Evolutionary conservation across 768 basidiomycete genomes (phyloP), one percentile per base, ranked within the genome.

Genomic region (Daedaleopsis nitida): DNA sequence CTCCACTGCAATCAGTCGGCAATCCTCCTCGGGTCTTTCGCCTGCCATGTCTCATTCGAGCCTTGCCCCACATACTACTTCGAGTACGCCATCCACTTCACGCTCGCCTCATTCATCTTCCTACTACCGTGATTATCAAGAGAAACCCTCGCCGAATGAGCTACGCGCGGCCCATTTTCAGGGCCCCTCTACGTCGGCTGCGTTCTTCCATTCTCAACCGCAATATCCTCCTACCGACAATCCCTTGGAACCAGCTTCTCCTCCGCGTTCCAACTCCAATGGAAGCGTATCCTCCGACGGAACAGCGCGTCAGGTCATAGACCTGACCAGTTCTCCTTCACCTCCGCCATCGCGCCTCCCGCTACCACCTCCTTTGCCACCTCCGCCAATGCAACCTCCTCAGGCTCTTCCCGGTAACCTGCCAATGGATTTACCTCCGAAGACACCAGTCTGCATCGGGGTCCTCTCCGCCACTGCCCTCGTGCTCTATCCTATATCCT

Each of bases 401-500:
- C 53, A 52, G 16, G 52, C 57, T 8, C 52, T 23, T 16, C 51
- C 57, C 14, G 65, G 66, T n/a, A 57, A 66, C 32, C 74, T 86
- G 2, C 83, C 86, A 3, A 76, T 78, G 10, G 87, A 91, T 48
- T 74, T 91, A 17, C 81, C 89, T 7, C 89, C 88, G 14, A 91
- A 88, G 76, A 91, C 90, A 0, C 89, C 92, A 16, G 86, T 96
- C 55, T 96, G 94, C 72, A 94, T 96, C 51, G 94, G 94, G 1
- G 88, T 91, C 60, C 79, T 96, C 38, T 80, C 81, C n/a, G 87
- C 88, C 19, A 92, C 89, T 17, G 93, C 92, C 14, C 83, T 96
- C 27, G 86, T 96, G 37, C 80, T 94, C n/a, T 92, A 93, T 72
- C 92, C 90, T 9, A 83, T 90, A 17, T 70, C 81, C 32, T 94